Conservation (phyloP, 768 basidiomycete genomes). For the Calocera viscosa region DNA sequence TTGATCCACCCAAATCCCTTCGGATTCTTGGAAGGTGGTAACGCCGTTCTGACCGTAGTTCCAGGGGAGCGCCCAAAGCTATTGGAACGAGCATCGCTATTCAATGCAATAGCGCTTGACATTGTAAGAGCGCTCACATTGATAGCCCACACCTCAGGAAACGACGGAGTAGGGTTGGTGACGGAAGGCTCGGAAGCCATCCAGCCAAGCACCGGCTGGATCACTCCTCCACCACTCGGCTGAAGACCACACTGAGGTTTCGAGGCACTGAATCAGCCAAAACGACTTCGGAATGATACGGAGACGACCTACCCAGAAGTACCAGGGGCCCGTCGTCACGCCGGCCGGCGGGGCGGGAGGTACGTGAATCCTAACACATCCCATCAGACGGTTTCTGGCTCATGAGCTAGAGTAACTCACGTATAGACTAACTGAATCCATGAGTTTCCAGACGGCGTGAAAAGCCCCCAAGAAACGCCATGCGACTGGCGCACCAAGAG, state of each 20-base stretch:
- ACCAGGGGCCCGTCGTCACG: constrained; percentile 4
- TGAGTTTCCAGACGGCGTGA: not conserved
- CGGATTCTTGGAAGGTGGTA: not conserved
- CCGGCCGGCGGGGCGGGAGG: not conserved
- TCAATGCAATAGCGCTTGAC: not conserved
- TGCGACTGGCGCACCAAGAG: not conserved
- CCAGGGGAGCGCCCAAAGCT: constrained; percentile 7
- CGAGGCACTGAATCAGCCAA: too few relatives aligned
- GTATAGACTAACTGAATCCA: not conserved
- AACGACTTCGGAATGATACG: not conserved
- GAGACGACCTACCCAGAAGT: not conserved
- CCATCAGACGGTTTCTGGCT: not conserved
- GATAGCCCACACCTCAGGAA: constrained; percentile 8
- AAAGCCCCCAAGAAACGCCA: not conserved
- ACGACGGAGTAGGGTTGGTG: not conserved
- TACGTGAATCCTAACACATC: not conserved
- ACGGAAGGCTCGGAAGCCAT: not conserved
- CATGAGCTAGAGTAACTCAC: not conserved
- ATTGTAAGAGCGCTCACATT: not conserved
- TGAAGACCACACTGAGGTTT: constrained; percentile 8
- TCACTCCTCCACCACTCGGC: constrained; percentile 1
- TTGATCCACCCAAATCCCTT: constrained; percentile 4
- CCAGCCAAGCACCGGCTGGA: constrained; percentile 5
- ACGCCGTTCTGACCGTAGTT: not conserved
- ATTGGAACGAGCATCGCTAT: too few relatives aligned